Evolutionary conservation across 163 green algal species (phyloP).

Genomic region (Scenedesmus sp.): DNA sequence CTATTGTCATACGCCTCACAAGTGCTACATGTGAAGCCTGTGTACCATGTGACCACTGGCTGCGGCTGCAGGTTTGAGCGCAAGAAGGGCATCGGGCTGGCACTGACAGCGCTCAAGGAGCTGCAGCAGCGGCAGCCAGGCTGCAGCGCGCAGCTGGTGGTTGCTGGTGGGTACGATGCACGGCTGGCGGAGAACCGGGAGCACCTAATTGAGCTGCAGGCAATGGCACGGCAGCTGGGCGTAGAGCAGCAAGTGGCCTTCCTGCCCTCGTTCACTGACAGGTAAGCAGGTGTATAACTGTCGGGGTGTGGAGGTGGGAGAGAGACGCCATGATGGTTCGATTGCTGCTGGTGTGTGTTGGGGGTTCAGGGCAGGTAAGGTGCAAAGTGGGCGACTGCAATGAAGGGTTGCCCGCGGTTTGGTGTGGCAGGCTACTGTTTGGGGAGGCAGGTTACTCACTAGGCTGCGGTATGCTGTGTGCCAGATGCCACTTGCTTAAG

Average conservation of each 20-base stretch:
- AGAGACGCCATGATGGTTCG: neutral
- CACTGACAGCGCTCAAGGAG: slow-evolving; percentile 76
- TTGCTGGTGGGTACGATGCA: slow-evolving; percentile 86
- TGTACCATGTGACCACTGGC: neutral
- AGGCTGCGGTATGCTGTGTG: no score
- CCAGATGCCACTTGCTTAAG: no score
- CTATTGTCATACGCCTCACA: no score
- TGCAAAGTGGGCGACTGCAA: no score
- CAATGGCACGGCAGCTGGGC: slow-evolving; percentile 62
- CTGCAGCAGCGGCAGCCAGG: slow-evolving; percentile 55
- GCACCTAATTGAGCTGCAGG: slow-evolving; percentile 70
- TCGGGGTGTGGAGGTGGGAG: neutral
- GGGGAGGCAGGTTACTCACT: no score
- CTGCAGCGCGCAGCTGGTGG: slow-evolving; percentile 48
- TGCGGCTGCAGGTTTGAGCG: slow-evolving; percentile 87
- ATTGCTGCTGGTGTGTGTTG: no score
- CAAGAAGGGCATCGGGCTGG: slow-evolving; percentile 94
- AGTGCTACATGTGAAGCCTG: neutral
- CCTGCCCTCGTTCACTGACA: slow-evolving; percentile 88
- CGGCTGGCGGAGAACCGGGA: slow-evolving; percentile 92
- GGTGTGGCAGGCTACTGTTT: no score
- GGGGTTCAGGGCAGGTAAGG: no score
- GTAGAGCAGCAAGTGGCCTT: slow-evolving; percentile 78
- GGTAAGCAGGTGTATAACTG: slow-evolving; percentile 29
- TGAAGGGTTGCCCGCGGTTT: no score